Conservation (phyloP, 2,329 filamentous ascomycete species). For the Aspergillus pseudoglaucus region DNA sequence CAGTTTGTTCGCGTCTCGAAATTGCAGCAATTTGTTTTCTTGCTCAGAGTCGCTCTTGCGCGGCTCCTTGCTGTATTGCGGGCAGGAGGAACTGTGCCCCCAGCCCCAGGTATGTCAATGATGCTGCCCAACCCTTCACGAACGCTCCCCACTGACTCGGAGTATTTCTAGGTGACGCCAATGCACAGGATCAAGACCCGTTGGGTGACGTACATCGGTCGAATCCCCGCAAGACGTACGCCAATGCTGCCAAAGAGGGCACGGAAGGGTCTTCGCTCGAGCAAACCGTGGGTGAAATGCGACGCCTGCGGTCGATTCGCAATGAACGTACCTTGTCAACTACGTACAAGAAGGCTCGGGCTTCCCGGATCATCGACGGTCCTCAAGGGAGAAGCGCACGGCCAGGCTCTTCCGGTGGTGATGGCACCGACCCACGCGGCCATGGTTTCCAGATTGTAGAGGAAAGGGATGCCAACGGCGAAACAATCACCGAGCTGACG, state of each 20-base stretch:
- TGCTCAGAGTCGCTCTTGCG: conserved; percentile 85
- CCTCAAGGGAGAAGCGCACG: conserved; percentile 62
- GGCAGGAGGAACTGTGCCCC: conserved; percentile 72
- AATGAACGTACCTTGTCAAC: conserved; percentile 92
- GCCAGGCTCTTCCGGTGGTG: conserved; percentile 65
- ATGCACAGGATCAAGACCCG: conserved; percentile 56
- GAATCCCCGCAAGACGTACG: conserved; percentile 66
- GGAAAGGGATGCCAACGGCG: conserved; percentile 63
- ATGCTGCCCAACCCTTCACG: background rate
- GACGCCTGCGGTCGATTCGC: conserved; percentile 81
- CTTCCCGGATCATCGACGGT: conserved; percentile 87
- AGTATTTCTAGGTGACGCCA: conserved; percentile 56
- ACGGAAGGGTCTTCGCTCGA: conserved; percentile 72
- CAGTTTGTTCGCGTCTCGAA: conserved; percentile 73
- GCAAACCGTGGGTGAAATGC: conserved; percentile 92
- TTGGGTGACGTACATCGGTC: conserved; percentile 49
- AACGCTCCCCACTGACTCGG: conserved; percentile 12
- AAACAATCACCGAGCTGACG: conserved; percentile 69
- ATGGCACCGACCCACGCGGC: conserved; percentile 46
- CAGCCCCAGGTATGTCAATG: conserved; percentile 52
- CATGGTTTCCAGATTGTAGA: conserved; percentile 71
- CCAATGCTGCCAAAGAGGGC: conserved; percentile 54
- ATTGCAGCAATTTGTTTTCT: conserved; percentile 88
- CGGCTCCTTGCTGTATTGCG: conserved; percentile 80
- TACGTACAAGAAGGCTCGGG: conserved; percentile 82